phyloP scores from a whole-genome alignment of 352 stramenopile species.

The Plasmopara muralis region DNA sequence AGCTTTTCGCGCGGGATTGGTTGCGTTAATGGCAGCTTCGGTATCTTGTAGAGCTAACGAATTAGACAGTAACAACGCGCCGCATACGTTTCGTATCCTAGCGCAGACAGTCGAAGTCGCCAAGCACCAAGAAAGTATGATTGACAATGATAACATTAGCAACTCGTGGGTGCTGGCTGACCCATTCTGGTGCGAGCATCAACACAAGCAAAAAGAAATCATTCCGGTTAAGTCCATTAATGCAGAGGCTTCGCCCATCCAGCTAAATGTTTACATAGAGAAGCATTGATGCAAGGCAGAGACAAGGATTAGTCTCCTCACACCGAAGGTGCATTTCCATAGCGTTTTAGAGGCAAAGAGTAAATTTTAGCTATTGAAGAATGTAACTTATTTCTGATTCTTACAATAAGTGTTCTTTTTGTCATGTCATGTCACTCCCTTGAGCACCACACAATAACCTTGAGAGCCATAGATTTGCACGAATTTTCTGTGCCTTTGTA shows the following conservation, averaged over 20 bases:
- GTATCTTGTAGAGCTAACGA: conserved; percentile 5
- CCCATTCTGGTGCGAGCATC: conserved; percentile 39
- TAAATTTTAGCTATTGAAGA: too few relatives aligned
- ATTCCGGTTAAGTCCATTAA: conserved; percentile 44
- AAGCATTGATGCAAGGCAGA: conserved; percentile 4
- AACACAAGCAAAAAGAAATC: conserved; percentile 24
- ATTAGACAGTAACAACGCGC: conserved; percentile 1
- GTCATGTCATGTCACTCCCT: too few relatives aligned
- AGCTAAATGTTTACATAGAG: conserved; percentile 62
- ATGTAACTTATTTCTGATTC: too few relatives aligned
- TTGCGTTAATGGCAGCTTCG: conserved; percentile 42
- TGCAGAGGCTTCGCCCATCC: conserved; percentile 30
- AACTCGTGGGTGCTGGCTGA: conserved; percentile 74
- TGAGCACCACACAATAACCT: too few relatives aligned
- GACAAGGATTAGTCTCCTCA: too few relatives aligned
- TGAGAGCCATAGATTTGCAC: too few relatives aligned
- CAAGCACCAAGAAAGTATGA: conserved; percentile 21
- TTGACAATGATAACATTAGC: conserved; percentile 30
- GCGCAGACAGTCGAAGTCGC: conserved; percentile 52
- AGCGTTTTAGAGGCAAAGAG: too few relatives aligned
- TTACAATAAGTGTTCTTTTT: too few relatives aligned
- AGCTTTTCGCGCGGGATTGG: conserved; percentile 48
- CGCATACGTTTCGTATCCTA: conserved; percentile 64
- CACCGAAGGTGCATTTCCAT: too few relatives aligned
- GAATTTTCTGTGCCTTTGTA: too few relatives aligned